A percentile compares a stretch with the other conserved stretches of the same genome.
Conservation (phyloP, 345 rosid species). For the Populus deltoides region DNA sequence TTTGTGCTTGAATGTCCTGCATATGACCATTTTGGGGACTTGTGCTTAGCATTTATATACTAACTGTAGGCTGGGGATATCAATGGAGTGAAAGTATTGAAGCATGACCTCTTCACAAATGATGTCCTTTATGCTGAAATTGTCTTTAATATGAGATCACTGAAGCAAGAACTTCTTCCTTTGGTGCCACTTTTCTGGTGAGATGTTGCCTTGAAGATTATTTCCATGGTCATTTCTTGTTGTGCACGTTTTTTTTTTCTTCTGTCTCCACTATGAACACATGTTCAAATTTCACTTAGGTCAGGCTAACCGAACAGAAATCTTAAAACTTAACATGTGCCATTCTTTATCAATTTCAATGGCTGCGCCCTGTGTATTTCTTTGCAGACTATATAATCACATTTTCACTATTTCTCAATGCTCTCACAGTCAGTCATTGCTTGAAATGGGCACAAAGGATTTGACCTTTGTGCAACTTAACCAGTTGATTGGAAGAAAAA, state of each 20-base stretch:
- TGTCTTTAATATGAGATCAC: constrained; percentile 78
- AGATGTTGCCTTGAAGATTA: constrained; percentile 25
- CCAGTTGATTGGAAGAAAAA: constrained; percentile 97
- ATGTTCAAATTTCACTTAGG: not conserved
- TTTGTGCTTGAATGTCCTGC: constrained; percentile 14
- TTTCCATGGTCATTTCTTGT: constrained; percentile 10
- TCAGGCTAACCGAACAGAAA: not conserved
- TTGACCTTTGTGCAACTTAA: constrained; percentile 90
- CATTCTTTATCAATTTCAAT: not conserved
- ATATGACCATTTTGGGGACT: not conserved
- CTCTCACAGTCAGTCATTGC: constrained; percentile 75
- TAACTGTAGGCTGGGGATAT: constrained; percentile 69
- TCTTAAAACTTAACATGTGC: not conserved
- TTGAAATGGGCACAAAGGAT: constrained; percentile 98
- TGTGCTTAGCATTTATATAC: constrained; percentile 7
- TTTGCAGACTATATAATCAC: not conserved
- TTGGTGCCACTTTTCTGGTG: constrained; percentile 93
- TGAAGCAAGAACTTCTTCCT: constrained; percentile 87
- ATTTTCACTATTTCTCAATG: not conserved
- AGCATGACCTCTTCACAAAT: constrained; percentile 91
- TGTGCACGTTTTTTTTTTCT: not conserved
- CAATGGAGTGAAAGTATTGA: constrained; percentile 79
- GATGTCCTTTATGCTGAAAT: constrained; percentile 88
- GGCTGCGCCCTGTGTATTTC: not conserved
- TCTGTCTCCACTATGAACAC: not conserved